Base-by-base conservation (phyloP, 2,329 filamentous ascomycete species). In the Paramyrothecium sp. region DNA sequence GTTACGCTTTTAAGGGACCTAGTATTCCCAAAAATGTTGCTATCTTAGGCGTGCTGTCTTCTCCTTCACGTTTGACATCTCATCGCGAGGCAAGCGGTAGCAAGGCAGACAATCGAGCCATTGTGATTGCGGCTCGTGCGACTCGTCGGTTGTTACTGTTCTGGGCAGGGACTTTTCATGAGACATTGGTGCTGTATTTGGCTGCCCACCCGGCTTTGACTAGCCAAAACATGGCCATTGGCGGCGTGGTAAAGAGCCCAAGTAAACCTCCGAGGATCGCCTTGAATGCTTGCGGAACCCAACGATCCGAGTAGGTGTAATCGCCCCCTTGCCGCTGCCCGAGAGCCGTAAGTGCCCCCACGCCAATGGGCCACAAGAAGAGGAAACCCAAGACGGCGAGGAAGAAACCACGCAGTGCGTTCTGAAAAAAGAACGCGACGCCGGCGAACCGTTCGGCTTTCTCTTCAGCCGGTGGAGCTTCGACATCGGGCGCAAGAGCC, bases 251-350 rank as follows among this genome's bases (percentile, higher is more conserved):
- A 47, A 81, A 54, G 50, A 81, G 60, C 7, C 75, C 78, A 26
- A 82, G 68, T 46, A 78, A 59, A 7, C 73, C 80, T 13, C 80
- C 81, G 38, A 80, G 72, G 16, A 82, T 64, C 12, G 75, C 67
- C 70, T 84, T 84, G 70, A 82, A 84, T 30, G 79, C 62, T 60
- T 80, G 70, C 10, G 80, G 81, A 55, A 71, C 68, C 80, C 80
- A 84, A 38, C 65, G 65, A 17, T 67, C 63, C 20, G 67, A 50
- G 54, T 74, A 84, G 11, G 70, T 71, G 68, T 74, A 82, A 61
- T 83, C 81, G 44, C 72, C 69, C 10, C 69, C 72, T 16, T 64
- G 56, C 44, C 59, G 67, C 19, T 60, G 63, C 4, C 80, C 80
- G 0, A 75, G 56, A 0, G 71, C 56, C 2, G 70, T 73, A 59